Percentiles rank a stretch among this genome's conserved stretches.
Conservation (phyloP, 2,329 filamentous ascomycete species). For the Pseudogymnoascus sp. region DNA sequence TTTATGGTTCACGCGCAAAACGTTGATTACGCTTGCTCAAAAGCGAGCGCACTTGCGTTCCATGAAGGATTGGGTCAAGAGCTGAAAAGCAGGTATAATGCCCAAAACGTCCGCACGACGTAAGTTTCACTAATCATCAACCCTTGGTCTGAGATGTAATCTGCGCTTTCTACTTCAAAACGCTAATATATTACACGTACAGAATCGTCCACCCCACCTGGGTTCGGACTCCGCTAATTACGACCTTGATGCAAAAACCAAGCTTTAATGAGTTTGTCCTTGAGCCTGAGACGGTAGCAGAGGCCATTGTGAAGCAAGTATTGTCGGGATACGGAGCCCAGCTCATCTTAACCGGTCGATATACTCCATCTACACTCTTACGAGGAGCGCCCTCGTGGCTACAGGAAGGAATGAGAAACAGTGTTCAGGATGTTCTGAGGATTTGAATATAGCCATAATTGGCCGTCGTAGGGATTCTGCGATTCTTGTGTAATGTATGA, state of each 20-base stretch:
- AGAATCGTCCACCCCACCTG: constrained; percentile 12
- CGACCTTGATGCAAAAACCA: neutral
- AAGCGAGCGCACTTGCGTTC: constrained; percentile 44
- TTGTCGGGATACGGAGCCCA: constrained; percentile 9
- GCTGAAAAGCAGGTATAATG: constrained; percentile 30
- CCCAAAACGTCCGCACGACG: constrained; percentile 33
- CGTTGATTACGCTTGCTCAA: constrained; percentile 45
- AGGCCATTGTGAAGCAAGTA: constrained; percentile 8
- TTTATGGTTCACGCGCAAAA: constrained; percentile 41
- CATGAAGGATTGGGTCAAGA: constrained; percentile 42
- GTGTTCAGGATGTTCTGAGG: neutral
- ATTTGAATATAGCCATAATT: no score
- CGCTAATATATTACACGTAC: neutral
- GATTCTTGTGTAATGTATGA: no score
- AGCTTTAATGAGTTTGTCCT: constrained; percentile 8
- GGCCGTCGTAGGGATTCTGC: no score
- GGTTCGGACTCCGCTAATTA: constrained; percentile 10
- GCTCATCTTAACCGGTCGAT: constrained; percentile 9
- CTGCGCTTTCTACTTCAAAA: neutral
- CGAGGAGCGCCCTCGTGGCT: no score
- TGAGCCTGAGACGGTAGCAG: constrained; percentile 10
- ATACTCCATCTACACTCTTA: neutral
- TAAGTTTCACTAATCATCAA: constrained; percentile 2
- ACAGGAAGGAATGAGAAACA: no score
- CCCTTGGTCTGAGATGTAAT: no score